Evolutionary conservation across 441 rosid genomes (phyloP).

Genomic region (Adansonia gregorii): DNA sequence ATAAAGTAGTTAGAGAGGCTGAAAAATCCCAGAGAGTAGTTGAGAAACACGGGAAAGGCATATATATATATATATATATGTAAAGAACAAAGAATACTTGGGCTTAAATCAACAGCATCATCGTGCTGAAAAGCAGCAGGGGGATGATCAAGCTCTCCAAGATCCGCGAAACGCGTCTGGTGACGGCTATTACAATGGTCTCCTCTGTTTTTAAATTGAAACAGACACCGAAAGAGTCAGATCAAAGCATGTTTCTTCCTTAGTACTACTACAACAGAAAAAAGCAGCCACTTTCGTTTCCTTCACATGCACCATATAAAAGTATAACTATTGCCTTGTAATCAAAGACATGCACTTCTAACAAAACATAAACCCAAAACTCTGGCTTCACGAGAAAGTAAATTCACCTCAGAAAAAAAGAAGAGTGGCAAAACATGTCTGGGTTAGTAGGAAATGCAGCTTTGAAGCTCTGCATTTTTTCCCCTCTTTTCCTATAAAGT

Average conservation of each 20-base stretch:
- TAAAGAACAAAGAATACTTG: constrained; percentile 52
- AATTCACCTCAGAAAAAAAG: constrained; percentile 67
- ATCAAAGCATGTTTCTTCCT: constrained; percentile 18
- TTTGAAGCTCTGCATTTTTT: constrained; percentile 77
- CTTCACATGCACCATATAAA: background rate
- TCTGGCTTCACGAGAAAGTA: background rate
- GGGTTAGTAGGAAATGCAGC: constrained; percentile 46
- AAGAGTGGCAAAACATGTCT: constrained; percentile 64
- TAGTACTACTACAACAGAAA: background rate
- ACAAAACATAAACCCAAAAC: background rate
- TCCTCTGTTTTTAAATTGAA: constrained; percentile 42
- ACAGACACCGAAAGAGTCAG: constrained; percentile 13
- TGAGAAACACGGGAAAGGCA: background rate
- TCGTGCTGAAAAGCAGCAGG: constrained; percentile 57
- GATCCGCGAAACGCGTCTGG: constrained; percentile 57
- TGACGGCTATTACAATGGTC: constrained; percentile 49
- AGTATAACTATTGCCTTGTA: constrained; percentile 11
- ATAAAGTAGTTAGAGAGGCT: constrained; percentile 20
- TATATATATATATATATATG: background rate
- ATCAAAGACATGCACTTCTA: constrained; percentile 29
- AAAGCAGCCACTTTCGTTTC: background rate
- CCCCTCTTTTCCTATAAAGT: background rate
- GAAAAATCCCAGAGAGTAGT: background rate
- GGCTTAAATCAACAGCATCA: constrained; percentile 74
- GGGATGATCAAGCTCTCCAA: constrained; percentile 81